Percentiles rank a stretch among this genome's conserved stretches.
Evolutionary conservation across 108 stramenopile genomes (phyloP).

Genomic region (Aureococcus anophagefferens): DNA sequence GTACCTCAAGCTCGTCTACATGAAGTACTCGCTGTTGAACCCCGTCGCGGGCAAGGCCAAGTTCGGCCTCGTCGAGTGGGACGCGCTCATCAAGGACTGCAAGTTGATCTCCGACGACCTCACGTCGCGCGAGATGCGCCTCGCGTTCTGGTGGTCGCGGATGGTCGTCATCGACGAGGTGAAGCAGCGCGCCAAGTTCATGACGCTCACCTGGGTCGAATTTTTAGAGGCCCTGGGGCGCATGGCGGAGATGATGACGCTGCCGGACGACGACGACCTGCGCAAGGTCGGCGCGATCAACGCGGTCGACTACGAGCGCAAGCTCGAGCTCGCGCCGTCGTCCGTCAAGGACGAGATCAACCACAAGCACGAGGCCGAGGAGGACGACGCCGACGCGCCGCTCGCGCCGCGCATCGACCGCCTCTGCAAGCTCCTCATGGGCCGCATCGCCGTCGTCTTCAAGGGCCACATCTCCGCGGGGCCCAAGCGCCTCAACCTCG

Average conservation of each 20-base stretch:
- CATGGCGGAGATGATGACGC: constrained; percentile 16
- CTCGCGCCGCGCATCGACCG: too few species aligned
- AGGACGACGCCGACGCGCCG: too few species aligned
- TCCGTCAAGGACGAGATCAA: too few species aligned
- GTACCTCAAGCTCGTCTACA: constrained; percentile 13
- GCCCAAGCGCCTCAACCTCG: too few species aligned
- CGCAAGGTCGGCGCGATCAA: too few species aligned
- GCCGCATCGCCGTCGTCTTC: too few species aligned
- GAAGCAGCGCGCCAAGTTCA: constrained; percentile 25
- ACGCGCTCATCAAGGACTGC: constrained; percentile 1
- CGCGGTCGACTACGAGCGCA: too few species aligned
- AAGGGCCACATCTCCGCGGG: too few species aligned
- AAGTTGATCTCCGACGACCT: constrained; percentile 19
- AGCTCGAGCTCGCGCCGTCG: too few species aligned
- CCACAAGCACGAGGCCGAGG: too few species aligned
- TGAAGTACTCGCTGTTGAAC: constrained; percentile 16
- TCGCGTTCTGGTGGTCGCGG: constrained; percentile 23
- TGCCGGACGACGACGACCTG: constrained; percentile 29
- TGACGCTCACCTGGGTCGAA: constrained; percentile 25
- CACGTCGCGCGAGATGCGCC: constrained; percentile 21
- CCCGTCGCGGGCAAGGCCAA: constrained; percentile 10
- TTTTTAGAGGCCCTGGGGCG: constrained; percentile 32
- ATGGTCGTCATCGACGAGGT: constrained; percentile 33
- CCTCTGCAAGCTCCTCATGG: too few species aligned
- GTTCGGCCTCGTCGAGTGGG: constrained; percentile 31